Evolutionary conservation across 148 eudicot genomes (phyloP), one percentile per base, ranked within the genome.

Genomic region (Agrostemma githago): DNA sequence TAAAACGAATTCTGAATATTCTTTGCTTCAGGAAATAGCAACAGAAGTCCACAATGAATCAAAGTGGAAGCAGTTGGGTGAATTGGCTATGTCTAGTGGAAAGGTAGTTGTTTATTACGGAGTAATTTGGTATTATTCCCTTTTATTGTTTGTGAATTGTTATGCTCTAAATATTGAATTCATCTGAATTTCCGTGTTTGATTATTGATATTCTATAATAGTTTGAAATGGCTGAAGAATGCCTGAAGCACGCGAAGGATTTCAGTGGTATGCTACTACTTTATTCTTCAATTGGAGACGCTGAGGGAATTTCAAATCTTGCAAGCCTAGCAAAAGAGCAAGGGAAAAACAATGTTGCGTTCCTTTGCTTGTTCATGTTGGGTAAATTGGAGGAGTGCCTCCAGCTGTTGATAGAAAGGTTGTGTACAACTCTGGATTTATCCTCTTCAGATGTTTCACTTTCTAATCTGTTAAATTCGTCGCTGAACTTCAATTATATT

Each of bases 31-130:
- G 99, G 99, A 95, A 82, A 95, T 95, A 80, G 99, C 99, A 73
- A 43, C 80, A 68, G 93, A 85, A 83, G 94, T 92, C 39, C 89
- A 89, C 64, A 95, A 90, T 73, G 99, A 92, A 80, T 86, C 96
- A 58, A 95, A 92, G 84, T 95, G 99, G 99, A 95, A 89, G 87
- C 99, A 95, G 80, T 86, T 95, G 88, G 99, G 99, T 76, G 99
- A 92, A 85, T 77, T 95, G 82, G 97, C 99, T 54, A 88, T 95
- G 96, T 92, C 99, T 63, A 79, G 88, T 80, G 99, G 99, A 82
- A 90, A 86, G 97, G 99, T 95, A 81, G 57, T 59, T 70, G 26
- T 65, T 42, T 73, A 74, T 46, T 73, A 26, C 34, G 34, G 34
- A 26, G 34, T 70, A 39, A 39, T 37, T 44, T n/a, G 43, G 62